Evolutionary conservation across 768 basidiomycete genomes (phyloP).

Genomic region (Boletus edulis): DNA sequence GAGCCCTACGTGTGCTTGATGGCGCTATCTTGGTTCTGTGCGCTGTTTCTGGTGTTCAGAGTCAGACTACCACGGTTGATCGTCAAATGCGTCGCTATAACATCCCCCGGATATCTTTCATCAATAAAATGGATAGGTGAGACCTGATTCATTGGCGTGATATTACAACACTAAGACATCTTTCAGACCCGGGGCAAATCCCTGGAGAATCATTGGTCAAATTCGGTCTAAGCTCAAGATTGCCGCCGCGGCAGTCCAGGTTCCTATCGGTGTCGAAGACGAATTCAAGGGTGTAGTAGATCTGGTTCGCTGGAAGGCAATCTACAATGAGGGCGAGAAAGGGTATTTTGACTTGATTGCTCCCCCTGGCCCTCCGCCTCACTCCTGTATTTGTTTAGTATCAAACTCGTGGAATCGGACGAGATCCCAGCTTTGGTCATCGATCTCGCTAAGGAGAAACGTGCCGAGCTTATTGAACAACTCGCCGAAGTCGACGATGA

Average conservation of each 20-base stretch:
- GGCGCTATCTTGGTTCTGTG: constrained; percentile 96
- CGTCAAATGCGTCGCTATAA: constrained; percentile 97
- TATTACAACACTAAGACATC: neutral
- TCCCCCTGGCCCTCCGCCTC: neutral
- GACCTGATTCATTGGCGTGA: neutral
- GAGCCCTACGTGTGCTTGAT: constrained; percentile 93
- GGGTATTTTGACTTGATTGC: constrained; percentile 57
- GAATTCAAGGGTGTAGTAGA: constrained; percentile 91
- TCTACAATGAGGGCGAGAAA: constrained; percentile 93
- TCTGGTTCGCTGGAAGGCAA: constrained; percentile 88
- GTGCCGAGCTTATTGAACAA: constrained; percentile 88
- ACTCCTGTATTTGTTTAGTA: constrained; percentile 40
- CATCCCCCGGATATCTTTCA: constrained; percentile 92
- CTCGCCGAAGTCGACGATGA: constrained; percentile 96
- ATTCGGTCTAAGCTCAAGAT: constrained; percentile 90
- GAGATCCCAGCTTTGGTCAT: constrained; percentile 81
- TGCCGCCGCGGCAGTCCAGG: constrained; percentile 90
- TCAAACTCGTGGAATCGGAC: constrained; percentile 73
- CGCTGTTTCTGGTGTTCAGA: constrained; percentile 95
- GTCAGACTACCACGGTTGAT: constrained; percentile 98
- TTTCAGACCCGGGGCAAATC: constrained; percentile 89
- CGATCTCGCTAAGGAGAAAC: constrained; percentile 78
- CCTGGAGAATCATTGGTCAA: constrained; percentile 91
- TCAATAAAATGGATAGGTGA: constrained; percentile 98
- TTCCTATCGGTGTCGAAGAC: constrained; percentile 90